Percentiles rank a stretch among this genome's conserved stretches.
Conservation (phyloP, 495 filamentous ascomycete species). For the Trypethelium eluteriae region DNA sequence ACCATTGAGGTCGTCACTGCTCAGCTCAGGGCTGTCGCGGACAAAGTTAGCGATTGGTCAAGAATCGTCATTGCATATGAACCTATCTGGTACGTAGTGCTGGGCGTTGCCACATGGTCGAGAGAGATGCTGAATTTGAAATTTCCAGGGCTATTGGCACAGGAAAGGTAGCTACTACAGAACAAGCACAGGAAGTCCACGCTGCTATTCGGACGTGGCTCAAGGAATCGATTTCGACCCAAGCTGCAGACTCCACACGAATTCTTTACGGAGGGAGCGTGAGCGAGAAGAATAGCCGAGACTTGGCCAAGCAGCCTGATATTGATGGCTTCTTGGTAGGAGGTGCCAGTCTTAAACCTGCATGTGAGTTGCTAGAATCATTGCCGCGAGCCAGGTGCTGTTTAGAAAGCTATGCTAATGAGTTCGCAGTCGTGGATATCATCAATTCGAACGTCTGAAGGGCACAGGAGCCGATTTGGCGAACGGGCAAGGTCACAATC, state of each 20-base stretch:
- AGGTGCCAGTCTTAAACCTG: slow-evolving; percentile 96
- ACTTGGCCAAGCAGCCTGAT: slow-evolving; percentile 81
- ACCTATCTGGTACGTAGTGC: slow-evolving; percentile 70
- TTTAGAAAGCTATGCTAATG: neutral
- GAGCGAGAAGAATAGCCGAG: slow-evolving; percentile 94
- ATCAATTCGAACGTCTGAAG: slow-evolving; percentile 23
- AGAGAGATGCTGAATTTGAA: slow-evolving; percentile 25
- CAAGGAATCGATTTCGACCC: slow-evolving; percentile 57
- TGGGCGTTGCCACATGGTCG: neutral
- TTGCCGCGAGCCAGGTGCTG: neutral
- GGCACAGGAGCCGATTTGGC: neutral
- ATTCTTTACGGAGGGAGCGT: slow-evolving; percentile 96
- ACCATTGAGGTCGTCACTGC: slow-evolving; percentile 82
- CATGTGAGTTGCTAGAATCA: slow-evolving; percentile 28
- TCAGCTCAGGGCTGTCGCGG: slow-evolving; percentile 43
- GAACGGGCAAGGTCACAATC: neutral
- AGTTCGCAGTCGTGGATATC: slow-evolving; percentile 22
- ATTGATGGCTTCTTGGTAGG: slow-evolving; percentile 98
- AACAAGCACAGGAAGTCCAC: slow-evolving; percentile 94
- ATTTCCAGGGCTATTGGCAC: slow-evolving; percentile 71
- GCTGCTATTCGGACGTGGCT: slow-evolving; percentile 87
- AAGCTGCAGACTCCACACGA: slow-evolving; percentile 68
- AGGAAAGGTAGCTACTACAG: slow-evolving; percentile 88
- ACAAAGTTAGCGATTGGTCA: slow-evolving; percentile 72
- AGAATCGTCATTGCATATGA: slow-evolving; percentile 97